These are phyloP conservation scores for Cystoisospora suis DNA, from an alignment of 169 alveolate species.

Conservation along the genomic window DNA sequence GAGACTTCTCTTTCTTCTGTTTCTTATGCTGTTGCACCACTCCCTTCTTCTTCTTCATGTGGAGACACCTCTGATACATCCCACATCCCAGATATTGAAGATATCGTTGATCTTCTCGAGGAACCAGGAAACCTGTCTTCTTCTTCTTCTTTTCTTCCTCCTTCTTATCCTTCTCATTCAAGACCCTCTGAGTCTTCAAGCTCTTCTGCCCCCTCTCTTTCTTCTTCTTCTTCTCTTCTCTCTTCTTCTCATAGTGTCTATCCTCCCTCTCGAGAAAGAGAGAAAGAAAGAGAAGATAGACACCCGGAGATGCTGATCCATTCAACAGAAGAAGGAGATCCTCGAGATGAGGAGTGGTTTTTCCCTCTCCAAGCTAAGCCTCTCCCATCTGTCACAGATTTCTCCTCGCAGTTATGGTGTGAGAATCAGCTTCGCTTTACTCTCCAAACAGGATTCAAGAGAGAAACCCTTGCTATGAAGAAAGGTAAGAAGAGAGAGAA, in stretches of 20 bases:
- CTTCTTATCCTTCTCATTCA: background rate
- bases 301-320: no score
- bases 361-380: background rate
- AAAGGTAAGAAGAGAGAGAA: background rate
- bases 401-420: constrained; percentile 53
- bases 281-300: no score
- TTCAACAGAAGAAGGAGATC: no score
- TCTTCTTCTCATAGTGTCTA: no score
- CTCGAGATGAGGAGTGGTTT: background rate
- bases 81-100: background rate
- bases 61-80: background rate
- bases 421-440: constrained; percentile 18
- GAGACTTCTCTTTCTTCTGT: background rate
- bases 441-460: constrained; percentile 10
- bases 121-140: background rate
- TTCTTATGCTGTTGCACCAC: background rate
- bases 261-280: no score
- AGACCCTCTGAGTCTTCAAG: background rate
- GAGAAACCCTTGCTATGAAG: constrained; percentile 44
- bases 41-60: background rate
- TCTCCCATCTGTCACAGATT: constrained; percentile 40
- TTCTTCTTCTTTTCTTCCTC: background rate
- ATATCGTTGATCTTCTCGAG: background rate
- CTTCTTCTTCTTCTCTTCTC: no score
- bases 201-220: no score